Evolutionary conservation across 257 asterid species (phyloP).

Genomic region (Linaria vulgaris): DNA sequence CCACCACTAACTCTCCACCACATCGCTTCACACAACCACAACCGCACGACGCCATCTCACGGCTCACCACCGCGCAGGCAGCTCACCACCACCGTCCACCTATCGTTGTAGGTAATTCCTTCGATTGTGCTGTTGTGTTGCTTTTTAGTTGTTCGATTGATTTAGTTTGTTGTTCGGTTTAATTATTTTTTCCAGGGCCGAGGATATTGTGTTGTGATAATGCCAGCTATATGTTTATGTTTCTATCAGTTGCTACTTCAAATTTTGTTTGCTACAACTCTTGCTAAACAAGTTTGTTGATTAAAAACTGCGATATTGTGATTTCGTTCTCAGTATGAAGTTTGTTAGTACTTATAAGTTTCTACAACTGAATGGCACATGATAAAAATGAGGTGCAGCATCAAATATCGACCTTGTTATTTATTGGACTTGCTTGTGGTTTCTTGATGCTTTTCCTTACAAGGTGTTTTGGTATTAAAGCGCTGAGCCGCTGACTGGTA

Average conservation of each 20-base stretch:
- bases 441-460: conserved; percentile 73
- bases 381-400: conserved; percentile 83
- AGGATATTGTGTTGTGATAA: conserved; percentile 89
- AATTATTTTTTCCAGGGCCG: conserved; percentile 59
- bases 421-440: conserved; percentile 82
- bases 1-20: no score
- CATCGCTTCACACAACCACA: no score
- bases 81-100: no score
- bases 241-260: conserved; percentile 93
- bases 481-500: conserved; percentile 78
- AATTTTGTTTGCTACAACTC: conserved; percentile 92
- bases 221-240: conserved; percentile 85
- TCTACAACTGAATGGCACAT: conserved; percentile 42
- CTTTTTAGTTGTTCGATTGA: not conserved
- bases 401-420: conserved; percentile 82
- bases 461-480: conserved; percentile 53
- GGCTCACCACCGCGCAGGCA: no score
- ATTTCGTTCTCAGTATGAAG: conserved; percentile 4
- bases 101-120: no score
- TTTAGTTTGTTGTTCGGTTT: not conserved
- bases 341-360: conserved; percentile 15
- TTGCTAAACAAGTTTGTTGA: conserved; percentile 74
- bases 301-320: not conserved
- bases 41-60: no score
- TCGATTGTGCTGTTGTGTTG: not conserved